Conservation (phyloP, 257 asterid species). For the Jasminum sambac region DNA sequence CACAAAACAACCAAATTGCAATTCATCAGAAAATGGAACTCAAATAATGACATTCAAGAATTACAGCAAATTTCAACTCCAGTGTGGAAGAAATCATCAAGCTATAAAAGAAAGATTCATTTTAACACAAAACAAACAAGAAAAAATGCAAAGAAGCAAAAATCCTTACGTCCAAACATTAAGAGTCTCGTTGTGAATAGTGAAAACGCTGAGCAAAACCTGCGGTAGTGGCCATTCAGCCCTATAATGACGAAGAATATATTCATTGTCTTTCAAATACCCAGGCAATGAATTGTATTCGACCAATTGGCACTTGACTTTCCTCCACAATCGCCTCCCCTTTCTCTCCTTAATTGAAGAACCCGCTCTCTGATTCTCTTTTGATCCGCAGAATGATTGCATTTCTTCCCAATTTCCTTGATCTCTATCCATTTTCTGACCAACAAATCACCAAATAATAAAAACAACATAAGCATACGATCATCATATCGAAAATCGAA, state of each 20-base stretch:
- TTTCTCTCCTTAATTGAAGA: slow-evolving; percentile 44
- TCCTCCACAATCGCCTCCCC: slow-evolving; percentile 83
- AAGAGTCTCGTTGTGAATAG: slow-evolving; percentile 95
- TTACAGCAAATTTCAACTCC: neutral
- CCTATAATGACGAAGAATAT: slow-evolving; percentile 72
- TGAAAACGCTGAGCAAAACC: slow-evolving; percentile 72
- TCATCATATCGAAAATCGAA: slow-evolving; percentile 1
- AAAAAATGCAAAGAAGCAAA: slow-evolving; percentile 6
- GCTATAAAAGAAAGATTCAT: neutral
- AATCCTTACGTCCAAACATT: slow-evolving; percentile 93
- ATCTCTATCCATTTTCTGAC: slow-evolving; percentile 53
- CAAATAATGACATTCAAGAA: neutral
- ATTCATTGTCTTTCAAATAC: slow-evolving; percentile 95
- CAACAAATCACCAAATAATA: slow-evolving; percentile 24
- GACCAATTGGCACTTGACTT: slow-evolving; percentile 89
- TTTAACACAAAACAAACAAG: neutral
- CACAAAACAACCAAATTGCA: slow-evolving; percentile 4
- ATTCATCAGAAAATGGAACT: neutral
- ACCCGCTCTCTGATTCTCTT: slow-evolving; percentile 30
- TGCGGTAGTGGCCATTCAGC: slow-evolving; percentile 93
- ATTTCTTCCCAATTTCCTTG: slow-evolving; percentile 29
- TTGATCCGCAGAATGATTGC: slow-evolving; percentile 29
- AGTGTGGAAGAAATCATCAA: neutral
- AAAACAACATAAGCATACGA: slow-evolving; percentile 19
- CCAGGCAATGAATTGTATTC: slow-evolving; percentile 91